These are phyloP conservation scores for Crithidia expoeki DNA, from an alignment of 208 protist genomes.

Conservation along the genomic window DNA sequence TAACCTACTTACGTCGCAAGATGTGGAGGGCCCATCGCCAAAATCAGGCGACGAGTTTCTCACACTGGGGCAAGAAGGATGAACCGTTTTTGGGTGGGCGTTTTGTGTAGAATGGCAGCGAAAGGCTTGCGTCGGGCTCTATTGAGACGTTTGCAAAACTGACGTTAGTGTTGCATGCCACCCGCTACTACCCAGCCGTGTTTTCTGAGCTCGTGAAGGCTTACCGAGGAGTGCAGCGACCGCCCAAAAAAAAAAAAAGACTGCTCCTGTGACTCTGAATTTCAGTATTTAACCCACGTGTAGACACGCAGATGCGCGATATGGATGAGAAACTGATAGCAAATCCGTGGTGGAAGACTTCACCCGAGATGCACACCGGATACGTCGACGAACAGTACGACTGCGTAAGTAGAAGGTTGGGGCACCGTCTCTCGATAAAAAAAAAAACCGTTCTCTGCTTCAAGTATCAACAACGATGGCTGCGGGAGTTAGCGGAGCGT, in stretches of 20 bases:
- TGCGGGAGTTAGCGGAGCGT: neutral
- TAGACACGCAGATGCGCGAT: neutral
- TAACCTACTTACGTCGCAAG: conserved; percentile 1
- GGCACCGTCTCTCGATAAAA: neutral
- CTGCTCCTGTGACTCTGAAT: neutral
- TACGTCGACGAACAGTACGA: conserved; percentile 1
- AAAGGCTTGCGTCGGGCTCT: neutral
- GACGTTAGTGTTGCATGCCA: neutral
- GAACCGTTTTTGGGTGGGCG: neutral
- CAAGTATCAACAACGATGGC: conserved; percentile 5
- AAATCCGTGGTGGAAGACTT: conserved; percentile 3
- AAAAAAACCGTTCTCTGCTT: neutral
- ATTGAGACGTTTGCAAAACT: conserved; percentile 2
- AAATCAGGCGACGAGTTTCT: neutral
- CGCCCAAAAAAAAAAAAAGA: neutral
- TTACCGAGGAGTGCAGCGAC: neutral
- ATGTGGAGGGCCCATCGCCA: neutral
- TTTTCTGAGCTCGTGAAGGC: neutral
- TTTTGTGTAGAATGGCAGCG: neutral
- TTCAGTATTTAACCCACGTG: conserved; percentile 8
- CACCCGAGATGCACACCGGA: neutral
- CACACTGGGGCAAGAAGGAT: neutral
- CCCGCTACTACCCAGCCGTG: neutral
- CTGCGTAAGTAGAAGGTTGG: neutral
- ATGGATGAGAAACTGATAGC: neutral